phyloP scores from a whole-genome alignment of 2,329 filamentous ascomycete species.

The Cercospora sp. region DNA sequence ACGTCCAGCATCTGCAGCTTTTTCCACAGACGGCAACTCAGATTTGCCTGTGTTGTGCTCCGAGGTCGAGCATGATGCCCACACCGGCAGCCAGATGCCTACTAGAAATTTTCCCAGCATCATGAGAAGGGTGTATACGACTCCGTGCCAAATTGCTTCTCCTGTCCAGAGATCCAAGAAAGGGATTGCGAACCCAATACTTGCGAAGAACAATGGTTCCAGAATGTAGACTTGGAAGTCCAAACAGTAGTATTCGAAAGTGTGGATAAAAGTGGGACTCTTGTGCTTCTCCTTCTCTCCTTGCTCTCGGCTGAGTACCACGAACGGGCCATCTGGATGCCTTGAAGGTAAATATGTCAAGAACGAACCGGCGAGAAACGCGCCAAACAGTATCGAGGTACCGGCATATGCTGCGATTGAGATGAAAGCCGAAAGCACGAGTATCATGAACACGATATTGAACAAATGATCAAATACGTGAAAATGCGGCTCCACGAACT shows the following conservation, averaged over 20 bases:
- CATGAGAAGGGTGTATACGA: slow-evolving; percentile 36
- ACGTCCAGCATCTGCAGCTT: background rate
- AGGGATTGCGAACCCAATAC: slow-evolving; percentile 37
- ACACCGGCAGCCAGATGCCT: slow-evolving; percentile 20
- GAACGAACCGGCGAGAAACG: slow-evolving; percentile 37
- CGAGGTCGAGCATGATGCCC: slow-evolving; percentile 2
- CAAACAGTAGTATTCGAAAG: slow-evolving; percentile 44
- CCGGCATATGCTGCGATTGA: slow-evolving; percentile 36
- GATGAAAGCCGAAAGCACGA: slow-evolving; percentile 34
- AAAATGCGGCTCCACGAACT: background rate
- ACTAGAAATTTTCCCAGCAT: slow-evolving; percentile 28
- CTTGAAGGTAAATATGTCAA: slow-evolving; percentile 36
- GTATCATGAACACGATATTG: background rate
- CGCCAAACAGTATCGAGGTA: slow-evolving; percentile 37
- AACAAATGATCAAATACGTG: background rate
- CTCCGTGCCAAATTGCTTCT: slow-evolving; percentile 34
- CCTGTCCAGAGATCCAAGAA: slow-evolving; percentile 37
- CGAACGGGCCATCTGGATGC: slow-evolving; percentile 30
- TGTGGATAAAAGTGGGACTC: slow-evolving; percentile 36
- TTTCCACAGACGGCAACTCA: background rate
- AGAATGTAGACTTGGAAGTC: slow-evolving; percentile 45
- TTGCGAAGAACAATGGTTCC: slow-evolving; percentile 37
- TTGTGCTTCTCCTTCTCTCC: slow-evolving; percentile 34
- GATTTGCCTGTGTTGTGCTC: background rate
- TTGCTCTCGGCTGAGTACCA: slow-evolving; percentile 33